Evolutionary conservation across 139 green algal species (phyloP).

Genomic region (Haematococcus sp.): DNA sequence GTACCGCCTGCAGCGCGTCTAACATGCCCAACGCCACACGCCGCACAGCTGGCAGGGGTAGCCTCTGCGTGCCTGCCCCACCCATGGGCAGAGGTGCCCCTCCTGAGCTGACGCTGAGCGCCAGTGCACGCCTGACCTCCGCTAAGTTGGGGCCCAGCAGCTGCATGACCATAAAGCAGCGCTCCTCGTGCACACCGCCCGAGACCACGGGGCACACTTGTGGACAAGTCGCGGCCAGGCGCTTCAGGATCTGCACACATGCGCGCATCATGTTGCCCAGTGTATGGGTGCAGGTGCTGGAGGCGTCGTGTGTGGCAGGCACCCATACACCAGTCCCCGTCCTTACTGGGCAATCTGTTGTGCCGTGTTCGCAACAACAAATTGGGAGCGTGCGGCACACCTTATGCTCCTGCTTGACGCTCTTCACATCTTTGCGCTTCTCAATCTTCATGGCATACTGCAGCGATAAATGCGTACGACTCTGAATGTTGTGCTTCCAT

Average conservation of each 20-base stretch:
- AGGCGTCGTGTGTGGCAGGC: not conserved
- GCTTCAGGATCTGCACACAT: constrained; percentile 41
- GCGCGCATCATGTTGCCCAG: not conserved
- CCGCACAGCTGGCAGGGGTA: constrained; percentile 35
- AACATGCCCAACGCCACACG: constrained; percentile 46
- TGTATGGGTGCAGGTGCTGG: too few relatives aligned
- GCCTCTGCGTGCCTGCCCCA: constrained; percentile 13
- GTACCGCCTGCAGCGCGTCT: constrained; percentile 58
- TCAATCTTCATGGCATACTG: constrained; percentile 73
- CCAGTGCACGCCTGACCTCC: constrained; percentile 34
- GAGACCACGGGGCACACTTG: constrained; percentile 38
- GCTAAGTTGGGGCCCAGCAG: constrained; percentile 76
- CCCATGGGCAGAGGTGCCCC: not conserved
- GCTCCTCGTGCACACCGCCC: constrained; percentile 47
- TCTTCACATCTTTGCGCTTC: constrained; percentile 42
- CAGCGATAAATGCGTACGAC: not conserved
- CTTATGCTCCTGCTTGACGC: constrained; percentile 55
- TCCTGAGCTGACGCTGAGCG: too few relatives aligned
- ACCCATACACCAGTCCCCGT: too few relatives aligned
- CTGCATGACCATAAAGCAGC: constrained; percentile 77
- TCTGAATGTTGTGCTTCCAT: not conserved
- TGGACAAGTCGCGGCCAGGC: constrained; percentile 30
- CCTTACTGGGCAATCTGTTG: too few relatives aligned
- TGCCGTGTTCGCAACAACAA: not conserved
- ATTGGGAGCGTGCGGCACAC: constrained; percentile 14